Evolutionary conservation across 805 yeast genomes (phyloP).

Genomic region (Cyberlindnera americana): DNA sequence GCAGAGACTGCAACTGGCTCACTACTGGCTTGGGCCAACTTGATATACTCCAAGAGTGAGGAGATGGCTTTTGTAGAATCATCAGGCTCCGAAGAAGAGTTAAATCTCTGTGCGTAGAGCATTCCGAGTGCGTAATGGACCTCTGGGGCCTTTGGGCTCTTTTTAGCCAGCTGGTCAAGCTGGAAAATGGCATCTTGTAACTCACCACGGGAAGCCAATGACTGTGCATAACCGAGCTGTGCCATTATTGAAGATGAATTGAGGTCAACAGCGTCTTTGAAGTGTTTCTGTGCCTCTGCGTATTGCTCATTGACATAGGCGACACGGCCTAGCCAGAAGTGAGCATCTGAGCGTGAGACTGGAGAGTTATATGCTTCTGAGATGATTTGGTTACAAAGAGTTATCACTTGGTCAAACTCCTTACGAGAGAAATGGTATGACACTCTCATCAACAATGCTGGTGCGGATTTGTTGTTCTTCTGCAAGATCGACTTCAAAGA

Average conservation of each 20-base stretch:
- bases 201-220: conserved; percentile 71
- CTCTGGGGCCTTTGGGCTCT: conserved; percentile 67
- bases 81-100: conserved; percentile 8
- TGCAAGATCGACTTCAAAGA: conserved; percentile 34
- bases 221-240: conserved; percentile 79
- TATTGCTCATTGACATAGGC: conserved; percentile 57
- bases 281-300: conserved; percentile 66
- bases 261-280: conserved; percentile 65
- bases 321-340: conserved; percentile 85
- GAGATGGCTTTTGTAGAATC: conserved; percentile 51
- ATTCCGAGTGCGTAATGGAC: conserved; percentile 74
- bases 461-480: conserved; percentile 48
- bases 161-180: conserved; percentile 68
- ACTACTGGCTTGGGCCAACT: conserved; percentile 51
- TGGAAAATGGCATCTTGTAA: conserved; percentile 82
- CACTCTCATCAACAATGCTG: conserved; percentile 62
- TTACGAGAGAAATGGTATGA: conserved; percentile 68
- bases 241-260: conserved; percentile 67
- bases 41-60: conserved; percentile 66
- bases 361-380: conserved; percentile 36
- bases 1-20: conserved; percentile 66
- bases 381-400: conserved; percentile 50
- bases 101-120: conserved; percentile 45
- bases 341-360: conserved; percentile 53
- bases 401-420: conserved; percentile 54